Conservation (phyloP, 2,329 filamentous ascomycete genomes). For the Pyrenophora tritici-repentis region DNA sequence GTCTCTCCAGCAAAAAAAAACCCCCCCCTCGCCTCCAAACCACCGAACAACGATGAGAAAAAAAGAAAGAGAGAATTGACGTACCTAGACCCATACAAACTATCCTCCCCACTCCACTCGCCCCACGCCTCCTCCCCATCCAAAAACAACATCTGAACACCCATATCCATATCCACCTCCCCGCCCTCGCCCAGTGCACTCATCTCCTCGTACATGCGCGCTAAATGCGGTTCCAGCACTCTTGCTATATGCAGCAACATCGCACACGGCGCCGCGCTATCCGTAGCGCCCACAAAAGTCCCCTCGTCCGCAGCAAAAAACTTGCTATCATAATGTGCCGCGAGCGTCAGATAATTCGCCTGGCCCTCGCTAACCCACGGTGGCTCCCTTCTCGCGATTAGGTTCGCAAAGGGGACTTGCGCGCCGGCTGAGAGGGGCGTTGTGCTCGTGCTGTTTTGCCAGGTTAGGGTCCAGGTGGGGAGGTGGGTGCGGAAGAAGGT, state of each 20-base stretch:
- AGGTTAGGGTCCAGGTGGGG: constrained; percentile 77
- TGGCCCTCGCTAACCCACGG: constrained; percentile 78
- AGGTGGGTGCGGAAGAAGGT: constrained; percentile 77
- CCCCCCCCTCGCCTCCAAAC: no score
- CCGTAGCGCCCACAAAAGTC: constrained; percentile 94
- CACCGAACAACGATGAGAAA: no score
- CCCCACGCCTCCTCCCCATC: constrained; percentile 95
- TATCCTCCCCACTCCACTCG: constrained; percentile 79
- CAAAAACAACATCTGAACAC: constrained; percentile 85
- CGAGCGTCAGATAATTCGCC: constrained; percentile 79
- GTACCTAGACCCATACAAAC: constrained; percentile 83
- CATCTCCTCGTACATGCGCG: constrained; percentile 80
- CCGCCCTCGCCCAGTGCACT: constrained; percentile 58
- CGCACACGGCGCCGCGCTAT: constrained; percentile 92
- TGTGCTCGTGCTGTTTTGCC: constrained; percentile 87
- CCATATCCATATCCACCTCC: constrained; percentile 72
- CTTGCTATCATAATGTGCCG: constrained; percentile 93
- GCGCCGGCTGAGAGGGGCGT: constrained; percentile 75
- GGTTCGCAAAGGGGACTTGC: constrained; percentile 81
- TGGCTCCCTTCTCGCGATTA: constrained; percentile 86
- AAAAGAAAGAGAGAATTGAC: constrained; percentile 15
- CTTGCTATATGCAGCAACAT: constrained; percentile 87
- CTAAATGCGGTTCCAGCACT: constrained; percentile 78
- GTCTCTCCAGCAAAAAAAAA: no score
- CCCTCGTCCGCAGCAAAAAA: constrained; percentile 70